These are phyloP conservation scores for Collybiopsis confluens DNA, from an alignment of 768 basidiomycete species.

Conservation along the genomic window DNA sequence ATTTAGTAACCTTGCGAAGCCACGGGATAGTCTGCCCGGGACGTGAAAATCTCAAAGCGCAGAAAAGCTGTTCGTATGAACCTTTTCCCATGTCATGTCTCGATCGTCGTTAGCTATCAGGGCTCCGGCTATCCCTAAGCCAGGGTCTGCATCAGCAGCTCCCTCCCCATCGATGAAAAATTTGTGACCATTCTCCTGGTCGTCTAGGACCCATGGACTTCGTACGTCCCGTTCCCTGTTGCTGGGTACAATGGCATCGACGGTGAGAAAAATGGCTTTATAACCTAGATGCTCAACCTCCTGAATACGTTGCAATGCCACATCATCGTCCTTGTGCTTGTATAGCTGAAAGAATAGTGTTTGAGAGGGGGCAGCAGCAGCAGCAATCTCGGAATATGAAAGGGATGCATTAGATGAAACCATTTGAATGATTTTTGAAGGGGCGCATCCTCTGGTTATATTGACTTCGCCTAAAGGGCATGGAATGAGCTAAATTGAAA, in stretches of 20 bases:
- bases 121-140: constrained; percentile 65
- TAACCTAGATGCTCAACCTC: constrained; percentile 76
- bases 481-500: neutral
- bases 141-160: constrained; percentile 25
- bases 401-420: constrained; percentile 76
- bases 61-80: neutral
- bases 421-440: constrained; percentile 77
- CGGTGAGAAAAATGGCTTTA: constrained; percentile 87
- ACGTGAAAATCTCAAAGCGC: neutral
- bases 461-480: constrained; percentile 84
- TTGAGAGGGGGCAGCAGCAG: constrained; percentile 54
- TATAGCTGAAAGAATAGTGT: constrained; percentile 83
- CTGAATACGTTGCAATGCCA: constrained; percentile 66
- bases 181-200: constrained; percentile 39
- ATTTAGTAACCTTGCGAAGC: constrained; percentile 62
- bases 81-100: constrained; percentile 75
- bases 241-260: constrained; percentile 81
- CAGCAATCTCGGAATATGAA: constrained; percentile 60
- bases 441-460: constrained; percentile 68
- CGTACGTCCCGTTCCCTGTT: constrained; percentile 76
- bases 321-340: constrained; percentile 65
- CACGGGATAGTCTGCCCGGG: constrained; percentile 57
- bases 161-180: constrained; percentile 19
- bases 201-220: constrained; percentile 56
- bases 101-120: constrained; percentile 63